Percentiles rank a stretch among this genome's conserved stretches.
Conservation (phyloP, 495 filamentous ascomycete species). For the Glutinoglossum americanum region DNA sequence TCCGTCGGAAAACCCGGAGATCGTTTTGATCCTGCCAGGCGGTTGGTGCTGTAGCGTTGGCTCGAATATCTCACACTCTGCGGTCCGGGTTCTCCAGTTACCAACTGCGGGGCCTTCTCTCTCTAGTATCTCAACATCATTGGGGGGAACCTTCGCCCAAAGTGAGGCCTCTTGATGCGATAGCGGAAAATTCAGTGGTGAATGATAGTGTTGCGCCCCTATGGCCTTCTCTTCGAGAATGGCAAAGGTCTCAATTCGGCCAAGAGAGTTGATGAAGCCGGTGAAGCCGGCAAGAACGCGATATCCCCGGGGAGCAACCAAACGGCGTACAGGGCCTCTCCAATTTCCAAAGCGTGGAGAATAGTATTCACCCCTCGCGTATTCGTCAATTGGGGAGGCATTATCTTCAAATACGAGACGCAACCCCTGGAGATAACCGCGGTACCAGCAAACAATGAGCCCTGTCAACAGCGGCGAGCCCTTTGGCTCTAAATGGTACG, state of each 20-base stretch:
- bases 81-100: conserved; percentile 13
- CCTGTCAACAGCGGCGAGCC: conserved; percentile 9
- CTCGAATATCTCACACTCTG: conserved; percentile 17
- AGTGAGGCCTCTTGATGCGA: conserved; percentile 14
- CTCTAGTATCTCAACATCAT: conserved; percentile 8
- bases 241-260: conserved; percentile 16
- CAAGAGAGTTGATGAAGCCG: conserved; percentile 16
- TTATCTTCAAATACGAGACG: conserved; percentile 12
- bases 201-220: conserved; percentile 2
- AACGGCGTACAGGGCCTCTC: conserved; percentile 12
- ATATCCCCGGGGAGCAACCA: conserved; percentile 8
- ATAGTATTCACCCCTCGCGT: not conserved
- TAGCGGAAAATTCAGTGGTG: conserved; percentile 12
- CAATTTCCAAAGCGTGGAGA: conserved; percentile 11
- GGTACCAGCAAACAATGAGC: conserved; percentile 15
- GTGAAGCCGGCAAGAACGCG: conserved; percentile 15
- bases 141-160: conserved; percentile 13
- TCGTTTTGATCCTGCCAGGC: conserved; percentile 7
- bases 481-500: conserved; percentile 3
- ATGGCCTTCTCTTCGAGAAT: conserved; percentile 13
- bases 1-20: conserved; percentile 15
- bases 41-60: conserved; percentile 6
- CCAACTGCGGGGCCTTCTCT: conserved; percentile 13
- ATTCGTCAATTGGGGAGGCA: not conserved
- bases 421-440: conserved; percentile 12